Evolutionary conservation across 2,329 filamentous ascomycete genomes (phyloP).

Genomic region (Chaetothyriales sp.): DNA sequence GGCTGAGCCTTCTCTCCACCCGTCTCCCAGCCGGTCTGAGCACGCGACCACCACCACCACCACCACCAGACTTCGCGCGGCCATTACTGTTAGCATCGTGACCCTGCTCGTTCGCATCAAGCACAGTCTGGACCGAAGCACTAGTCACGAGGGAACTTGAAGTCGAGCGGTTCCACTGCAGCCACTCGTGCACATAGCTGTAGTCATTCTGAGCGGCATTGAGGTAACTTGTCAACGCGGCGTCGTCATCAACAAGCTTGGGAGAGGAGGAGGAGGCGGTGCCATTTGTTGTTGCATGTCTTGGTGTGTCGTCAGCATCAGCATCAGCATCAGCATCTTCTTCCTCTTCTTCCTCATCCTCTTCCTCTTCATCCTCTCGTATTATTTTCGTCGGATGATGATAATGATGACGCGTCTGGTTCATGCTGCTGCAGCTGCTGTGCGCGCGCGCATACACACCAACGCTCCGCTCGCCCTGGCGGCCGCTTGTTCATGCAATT

Average conservation of each 20-base stretch:
- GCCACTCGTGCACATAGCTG: background rate
- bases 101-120: background rate
- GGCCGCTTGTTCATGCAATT: no score
- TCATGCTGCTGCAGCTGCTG: background rate
- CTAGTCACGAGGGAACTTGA: background rate
- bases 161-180: background rate
- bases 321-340: background rate
- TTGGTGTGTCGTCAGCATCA: background rate
- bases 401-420: background rate
- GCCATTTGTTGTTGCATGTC: background rate
- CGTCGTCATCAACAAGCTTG: no score
- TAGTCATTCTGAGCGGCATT: background rate
- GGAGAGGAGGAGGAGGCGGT: background rate
- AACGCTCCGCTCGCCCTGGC: no score
- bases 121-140: background rate
- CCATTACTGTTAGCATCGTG: background rate
- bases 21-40: background rate
- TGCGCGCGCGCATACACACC: no score
- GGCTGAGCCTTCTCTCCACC: background rate
- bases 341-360: background rate
- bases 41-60: no score
- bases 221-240: background rate
- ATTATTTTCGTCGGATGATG: background rate
- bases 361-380: background rate
- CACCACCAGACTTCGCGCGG: background rate